phyloP scores from a whole-genome alignment of 805 yeast genomes.

The Teunomyces barrocoloradensis region DNA sequence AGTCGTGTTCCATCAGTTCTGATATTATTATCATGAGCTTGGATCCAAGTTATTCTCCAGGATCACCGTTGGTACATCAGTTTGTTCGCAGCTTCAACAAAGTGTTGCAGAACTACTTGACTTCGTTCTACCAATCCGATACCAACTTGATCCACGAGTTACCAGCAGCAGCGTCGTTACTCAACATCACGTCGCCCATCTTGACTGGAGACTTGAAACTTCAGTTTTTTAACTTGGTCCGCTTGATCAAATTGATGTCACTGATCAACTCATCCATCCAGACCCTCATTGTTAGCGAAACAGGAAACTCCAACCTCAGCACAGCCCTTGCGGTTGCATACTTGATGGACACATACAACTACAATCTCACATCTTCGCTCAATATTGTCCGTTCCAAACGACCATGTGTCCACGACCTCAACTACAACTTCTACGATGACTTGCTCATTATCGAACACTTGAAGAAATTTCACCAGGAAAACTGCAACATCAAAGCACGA shows the following conservation, averaged over 20 bases:
- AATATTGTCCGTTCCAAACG: constrained; percentile 18
- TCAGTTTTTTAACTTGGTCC: constrained; percentile 35
- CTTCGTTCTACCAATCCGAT: constrained; percentile 33
- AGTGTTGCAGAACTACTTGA: constrained; percentile 37
- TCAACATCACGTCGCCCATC: constrained; percentile 31
- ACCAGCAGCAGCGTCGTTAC: constrained; percentile 22
- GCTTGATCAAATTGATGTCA: constrained; percentile 34
- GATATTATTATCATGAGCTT: constrained; percentile 37
- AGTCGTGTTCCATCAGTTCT: constrained; percentile 12
- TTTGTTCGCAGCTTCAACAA: constrained; percentile 29
- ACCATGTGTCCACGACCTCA: constrained; percentile 21
- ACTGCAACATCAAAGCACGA: constrained; percentile 25
- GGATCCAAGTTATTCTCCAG: constrained; percentile 33
- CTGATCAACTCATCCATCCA: constrained; percentile 30
- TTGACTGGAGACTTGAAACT: constrained; percentile 36
- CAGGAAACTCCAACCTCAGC: constrained; percentile 24
- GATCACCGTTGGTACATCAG: constrained; percentile 19
- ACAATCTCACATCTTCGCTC: constrained; percentile 30
- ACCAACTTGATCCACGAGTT: constrained; percentile 27
- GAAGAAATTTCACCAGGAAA: constrained; percentile 37
- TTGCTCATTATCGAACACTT: constrained; percentile 37
- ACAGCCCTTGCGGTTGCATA: constrained; percentile 35
- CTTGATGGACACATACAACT: constrained; percentile 40
- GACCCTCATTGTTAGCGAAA: constrained; percentile 33
- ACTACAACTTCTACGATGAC: constrained; percentile 37